phyloP scores from a whole-genome alignment of 2,329 filamentous ascomycete genomes.

The Stemphylium lycopersici region DNA sequence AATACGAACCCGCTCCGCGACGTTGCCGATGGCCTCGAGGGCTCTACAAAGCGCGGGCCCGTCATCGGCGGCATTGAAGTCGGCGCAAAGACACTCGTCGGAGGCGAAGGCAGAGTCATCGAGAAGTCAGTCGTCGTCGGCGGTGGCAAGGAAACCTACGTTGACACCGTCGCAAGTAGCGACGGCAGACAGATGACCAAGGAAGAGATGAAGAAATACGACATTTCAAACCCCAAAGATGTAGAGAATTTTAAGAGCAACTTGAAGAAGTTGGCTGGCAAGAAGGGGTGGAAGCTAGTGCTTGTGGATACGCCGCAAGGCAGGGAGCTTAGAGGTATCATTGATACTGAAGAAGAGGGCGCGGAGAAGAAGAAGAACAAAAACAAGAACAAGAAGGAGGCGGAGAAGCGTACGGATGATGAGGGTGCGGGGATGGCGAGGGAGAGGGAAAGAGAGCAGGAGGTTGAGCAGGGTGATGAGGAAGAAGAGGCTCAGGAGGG shows the following conservation, averaged over 20 bases:
- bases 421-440: conserved; percentile 53
- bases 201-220: conserved; percentile 71
- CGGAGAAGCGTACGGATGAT: conserved; percentile 24
- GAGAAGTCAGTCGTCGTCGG: conserved; percentile 59
- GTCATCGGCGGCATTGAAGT: conserved; percentile 65
- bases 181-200: conserved; percentile 68
- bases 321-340: conserved; percentile 71
- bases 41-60: conserved; percentile 46
- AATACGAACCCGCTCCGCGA: conserved; percentile 44
- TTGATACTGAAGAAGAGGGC: conserved; percentile 65
- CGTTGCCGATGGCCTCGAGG: conserved; percentile 37
- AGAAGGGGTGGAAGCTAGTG: conserved; percentile 80
- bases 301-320: conserved; percentile 72
- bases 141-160: conserved; percentile 60
- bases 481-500: conserved; percentile 40
- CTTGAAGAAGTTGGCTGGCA: conserved; percentile 71
- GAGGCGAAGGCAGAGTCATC: conserved; percentile 61
- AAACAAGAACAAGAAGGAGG: conserved; percentile 25
- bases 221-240: conserved; percentile 66
- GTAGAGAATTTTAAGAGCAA: conserved; percentile 73
- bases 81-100: conserved; percentile 62
- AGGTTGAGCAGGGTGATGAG: conserved; percentile 24
- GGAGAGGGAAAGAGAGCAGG: conserved; percentile 38
- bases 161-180: conserved; percentile 61
- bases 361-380: conserved; percentile 44